phyloP scores from a whole-genome alignment of 2,329 filamentous ascomycete species.

The Achaetomium macrosporum region DNA sequence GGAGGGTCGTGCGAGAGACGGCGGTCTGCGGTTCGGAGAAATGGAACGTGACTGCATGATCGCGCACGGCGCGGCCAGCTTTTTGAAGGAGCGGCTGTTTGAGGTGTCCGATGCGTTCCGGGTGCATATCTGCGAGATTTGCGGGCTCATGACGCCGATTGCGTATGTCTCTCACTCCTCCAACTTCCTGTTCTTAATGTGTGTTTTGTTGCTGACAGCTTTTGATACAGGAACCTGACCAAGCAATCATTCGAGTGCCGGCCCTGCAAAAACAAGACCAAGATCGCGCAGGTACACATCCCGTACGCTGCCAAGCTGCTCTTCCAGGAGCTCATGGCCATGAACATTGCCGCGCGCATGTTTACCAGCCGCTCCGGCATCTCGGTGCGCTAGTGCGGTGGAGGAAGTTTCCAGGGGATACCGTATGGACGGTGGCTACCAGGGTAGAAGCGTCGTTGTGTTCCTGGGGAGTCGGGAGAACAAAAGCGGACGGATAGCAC shows the following conservation, averaged over 20 bases:
- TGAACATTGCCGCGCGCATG: slow-evolving; percentile 98
- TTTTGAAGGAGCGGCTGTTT: slow-evolving; percentile 95
- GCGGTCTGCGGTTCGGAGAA: slow-evolving; percentile 98
- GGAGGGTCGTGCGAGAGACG: slow-evolving; percentile 95
- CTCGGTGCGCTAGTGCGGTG: slow-evolving; percentile 52
- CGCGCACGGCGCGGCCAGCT: slow-evolving; percentile 93
- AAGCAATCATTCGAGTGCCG: slow-evolving; percentile 96
- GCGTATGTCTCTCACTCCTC: slow-evolving; percentile 61
- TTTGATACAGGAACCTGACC: slow-evolving; percentile 66
- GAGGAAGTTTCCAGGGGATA: not conserved
- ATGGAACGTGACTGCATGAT: slow-evolving; percentile 99
- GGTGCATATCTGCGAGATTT: slow-evolving; percentile 98
- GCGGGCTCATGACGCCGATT: slow-evolving; percentile 97
- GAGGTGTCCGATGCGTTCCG: slow-evolving; percentile 97
- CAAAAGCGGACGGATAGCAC: not conserved
- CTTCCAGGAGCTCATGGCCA: slow-evolving; percentile 95
- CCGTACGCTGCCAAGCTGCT: slow-evolving; percentile 96
- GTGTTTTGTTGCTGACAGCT: slow-evolving; percentile 29
- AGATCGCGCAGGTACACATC: slow-evolving; percentile 95
- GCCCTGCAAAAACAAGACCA: slow-evolving; percentile 98
- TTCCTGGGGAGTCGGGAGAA: not conserved
- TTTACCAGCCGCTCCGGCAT: slow-evolving; percentile 82
- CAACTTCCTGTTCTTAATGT: not conserved
- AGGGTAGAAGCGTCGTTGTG: too few relatives aligned
- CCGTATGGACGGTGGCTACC: not conserved